phyloP scores from a whole-genome alignment of 441 rosid genomes.

The Rhodomyrtus psidioides region DNA sequence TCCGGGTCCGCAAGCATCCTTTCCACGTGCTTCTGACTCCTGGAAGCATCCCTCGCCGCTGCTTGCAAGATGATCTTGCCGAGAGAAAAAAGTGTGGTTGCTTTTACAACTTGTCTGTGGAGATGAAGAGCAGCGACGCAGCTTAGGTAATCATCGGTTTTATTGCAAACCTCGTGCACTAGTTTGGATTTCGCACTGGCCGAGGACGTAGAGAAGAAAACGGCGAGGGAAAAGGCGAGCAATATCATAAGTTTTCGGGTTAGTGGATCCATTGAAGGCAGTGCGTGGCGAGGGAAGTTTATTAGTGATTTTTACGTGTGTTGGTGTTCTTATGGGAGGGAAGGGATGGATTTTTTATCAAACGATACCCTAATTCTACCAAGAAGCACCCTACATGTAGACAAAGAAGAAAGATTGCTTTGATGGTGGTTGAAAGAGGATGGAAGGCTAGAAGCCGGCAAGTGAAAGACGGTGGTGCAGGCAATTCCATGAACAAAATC shows the following conservation, averaged over 20 bases:
- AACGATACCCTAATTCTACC: too few relatives aligned
- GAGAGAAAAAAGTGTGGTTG: background rate
- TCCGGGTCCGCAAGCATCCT: background rate
- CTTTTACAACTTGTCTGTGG: background rate
- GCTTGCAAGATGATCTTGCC: background rate
- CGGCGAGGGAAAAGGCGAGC: background rate
- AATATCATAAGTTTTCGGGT: background rate
- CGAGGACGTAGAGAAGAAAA: background rate
- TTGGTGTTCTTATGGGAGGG: too few relatives aligned
- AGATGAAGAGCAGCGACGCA: conserved; percentile 9
- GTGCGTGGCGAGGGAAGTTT: background rate
- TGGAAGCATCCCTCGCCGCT: background rate
- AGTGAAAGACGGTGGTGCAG: too few relatives aligned
- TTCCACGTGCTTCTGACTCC: background rate
- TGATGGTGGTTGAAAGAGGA: too few relatives aligned
- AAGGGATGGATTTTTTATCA: too few relatives aligned
- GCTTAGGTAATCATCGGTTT: background rate
- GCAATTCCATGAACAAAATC: too few relatives aligned
- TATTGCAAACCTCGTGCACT: background rate
- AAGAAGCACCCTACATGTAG: too few relatives aligned
- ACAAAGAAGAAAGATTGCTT: too few relatives aligned
- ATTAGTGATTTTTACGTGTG: background rate
- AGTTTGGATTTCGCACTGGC: background rate
- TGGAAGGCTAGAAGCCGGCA: too few relatives aligned
- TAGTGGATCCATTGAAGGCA: background rate